phyloP scores from a whole-genome alignment of 2,329 filamentous ascomycete genomes.

The Teratosphaeria viscida region DNA sequence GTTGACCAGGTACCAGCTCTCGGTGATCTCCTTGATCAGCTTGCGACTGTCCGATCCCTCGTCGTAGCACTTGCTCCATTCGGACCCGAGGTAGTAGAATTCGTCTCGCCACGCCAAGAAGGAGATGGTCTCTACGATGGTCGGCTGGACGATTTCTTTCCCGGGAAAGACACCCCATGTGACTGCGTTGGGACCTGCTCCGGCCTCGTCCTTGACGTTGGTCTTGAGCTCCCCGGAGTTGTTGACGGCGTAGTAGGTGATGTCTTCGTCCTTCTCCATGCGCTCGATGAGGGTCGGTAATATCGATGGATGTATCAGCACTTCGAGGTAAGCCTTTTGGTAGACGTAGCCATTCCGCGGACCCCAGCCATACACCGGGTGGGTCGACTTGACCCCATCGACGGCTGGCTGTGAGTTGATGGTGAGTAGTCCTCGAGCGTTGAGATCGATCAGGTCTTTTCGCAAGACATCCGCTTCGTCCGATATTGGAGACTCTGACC shows the following conservation, averaged over 20 bases:
- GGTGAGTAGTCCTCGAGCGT: conserved; percentile 77
- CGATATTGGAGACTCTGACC: conserved; percentile 85
- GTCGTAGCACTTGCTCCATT: conserved; percentile 90
- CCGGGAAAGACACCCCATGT: conserved; percentile 99
- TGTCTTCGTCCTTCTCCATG: conserved; percentile 64
- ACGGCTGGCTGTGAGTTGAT: conserved; percentile 97
- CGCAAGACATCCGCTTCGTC: conserved; percentile 72
- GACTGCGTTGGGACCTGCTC: conserved; percentile 72
- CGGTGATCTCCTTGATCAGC: conserved; percentile 73
- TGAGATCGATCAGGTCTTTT: conserved; percentile 66
- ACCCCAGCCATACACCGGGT: conserved; percentile 87
- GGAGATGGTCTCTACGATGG: conserved; percentile 95
- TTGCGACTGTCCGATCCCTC: conserved; percentile 64
- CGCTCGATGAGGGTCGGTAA: conserved; percentile 67
- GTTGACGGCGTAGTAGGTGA: conserved; percentile 92
- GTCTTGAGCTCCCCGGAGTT: conserved; percentile 71
- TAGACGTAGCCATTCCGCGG: conserved; percentile 93
- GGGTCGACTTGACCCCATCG: conserved; percentile 76
- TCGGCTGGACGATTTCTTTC: conserved; percentile 98
- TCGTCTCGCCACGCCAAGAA: conserved; percentile 99
- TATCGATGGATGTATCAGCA: conserved; percentile 72
- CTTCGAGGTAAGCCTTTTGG: conserved; percentile 93
- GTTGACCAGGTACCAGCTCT: conserved; percentile 87
- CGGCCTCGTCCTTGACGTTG: conserved; percentile 68
- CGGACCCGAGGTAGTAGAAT: conserved; percentile 80